Conservation (phyloP, 208 protist genomes). For the Sergeia podlipaevii region DNA sequence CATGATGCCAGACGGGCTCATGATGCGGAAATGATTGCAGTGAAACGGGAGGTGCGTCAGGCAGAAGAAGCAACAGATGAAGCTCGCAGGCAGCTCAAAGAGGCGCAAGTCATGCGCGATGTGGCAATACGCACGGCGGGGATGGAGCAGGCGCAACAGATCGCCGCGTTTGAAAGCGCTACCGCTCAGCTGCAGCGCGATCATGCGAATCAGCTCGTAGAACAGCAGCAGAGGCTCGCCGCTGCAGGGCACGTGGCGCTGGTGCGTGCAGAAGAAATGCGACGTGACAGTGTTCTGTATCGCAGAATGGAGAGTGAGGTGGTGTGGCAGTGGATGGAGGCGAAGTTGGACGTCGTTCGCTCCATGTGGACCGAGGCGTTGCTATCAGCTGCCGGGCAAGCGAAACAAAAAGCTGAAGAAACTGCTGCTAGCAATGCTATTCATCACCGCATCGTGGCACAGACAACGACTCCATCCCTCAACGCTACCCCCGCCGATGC, state of each 20-base stretch:
- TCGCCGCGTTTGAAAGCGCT: background rate
- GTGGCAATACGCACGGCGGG: background rate
- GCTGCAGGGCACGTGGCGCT: background rate
- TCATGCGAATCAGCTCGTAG: background rate
- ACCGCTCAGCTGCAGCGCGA: background rate
- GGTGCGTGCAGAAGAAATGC: background rate
- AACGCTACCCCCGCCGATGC: too few relatives aligned
- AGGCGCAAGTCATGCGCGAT: conserved; percentile 1
- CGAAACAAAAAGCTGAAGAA: background rate
- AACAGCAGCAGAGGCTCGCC: background rate
- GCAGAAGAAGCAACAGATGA: background rate
- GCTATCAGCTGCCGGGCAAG: background rate
- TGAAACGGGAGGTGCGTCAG: too few relatives aligned
- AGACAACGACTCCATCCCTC: too few relatives aligned
- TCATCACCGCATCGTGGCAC: too few relatives aligned
- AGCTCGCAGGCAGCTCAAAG: background rate
- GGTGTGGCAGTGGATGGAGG: conserved; percentile 3
- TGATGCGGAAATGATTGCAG: conserved; percentile 1
- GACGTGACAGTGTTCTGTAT: conserved; percentile 2
- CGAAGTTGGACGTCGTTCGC: conserved; percentile 1
- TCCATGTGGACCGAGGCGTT: background rate
- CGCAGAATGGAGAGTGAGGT: background rate
- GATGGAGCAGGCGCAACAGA: background rate
- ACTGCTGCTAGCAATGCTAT: background rate
- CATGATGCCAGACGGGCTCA: background rate